Conservation (phyloP, 306 rosid genomes). For the Quercus ilex region DNA sequence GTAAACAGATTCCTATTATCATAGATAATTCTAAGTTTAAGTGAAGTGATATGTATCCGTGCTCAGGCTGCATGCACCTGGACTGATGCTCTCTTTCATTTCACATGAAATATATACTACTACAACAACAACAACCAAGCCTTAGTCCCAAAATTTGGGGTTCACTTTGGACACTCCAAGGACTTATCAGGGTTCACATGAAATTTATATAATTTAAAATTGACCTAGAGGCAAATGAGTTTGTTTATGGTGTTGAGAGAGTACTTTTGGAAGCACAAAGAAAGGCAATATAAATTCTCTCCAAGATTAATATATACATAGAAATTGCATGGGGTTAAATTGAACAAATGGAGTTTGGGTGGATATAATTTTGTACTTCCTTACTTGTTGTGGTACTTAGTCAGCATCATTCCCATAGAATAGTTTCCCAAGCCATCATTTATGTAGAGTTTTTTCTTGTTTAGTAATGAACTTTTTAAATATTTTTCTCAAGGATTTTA, state of each 20-base stretch:
- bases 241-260: neutral
- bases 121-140: too few relatives aligned
- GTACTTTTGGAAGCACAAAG: neutral
- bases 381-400: neutral
- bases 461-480: neutral
- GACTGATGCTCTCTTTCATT: neutral
- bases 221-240: neutral
- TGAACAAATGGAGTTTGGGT: neutral
- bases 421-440: neutral
- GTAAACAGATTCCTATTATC: neutral
- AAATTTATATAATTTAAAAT: neutral
- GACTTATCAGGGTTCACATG: too few relatives aligned
- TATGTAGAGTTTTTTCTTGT: neutral
- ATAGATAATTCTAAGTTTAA: neutral
- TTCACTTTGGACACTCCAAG: too few relatives aligned
- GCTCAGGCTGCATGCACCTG: neutral
- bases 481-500: neutral
- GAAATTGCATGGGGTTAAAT: neutral
- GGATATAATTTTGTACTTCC: neutral
- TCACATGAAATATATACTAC: neutral
- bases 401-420: neutral
- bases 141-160: too few relatives aligned
- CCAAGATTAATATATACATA: neutral
- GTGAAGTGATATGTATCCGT: too few relatives aligned
- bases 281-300: neutral